Base-by-base conservation (phyloP, 805 yeast genomes). In the Candida ascalaphidarum region DNA sequence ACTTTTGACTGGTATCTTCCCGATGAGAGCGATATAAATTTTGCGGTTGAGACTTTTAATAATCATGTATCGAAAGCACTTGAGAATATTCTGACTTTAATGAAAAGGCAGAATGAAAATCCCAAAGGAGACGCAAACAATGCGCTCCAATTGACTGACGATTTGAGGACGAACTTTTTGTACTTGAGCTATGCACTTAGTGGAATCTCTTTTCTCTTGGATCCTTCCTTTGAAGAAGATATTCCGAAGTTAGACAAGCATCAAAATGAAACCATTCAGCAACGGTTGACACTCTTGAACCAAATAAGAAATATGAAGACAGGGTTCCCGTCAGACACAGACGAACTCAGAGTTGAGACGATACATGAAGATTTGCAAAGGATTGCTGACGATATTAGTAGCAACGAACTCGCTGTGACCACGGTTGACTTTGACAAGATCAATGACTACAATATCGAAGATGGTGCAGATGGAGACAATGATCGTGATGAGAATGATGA, bases 1-100 rank as follows among this genome's bases (percentile, higher is more conserved):
- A 43, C 62, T 1, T 76, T 85, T 38, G 57, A 65, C 1, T 89
- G 98, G 98, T 84, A 77, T 42, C 48, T 65, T 1, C 96, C 97
- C 0, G 45, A 62, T 1, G 52, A 51, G 2, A 52, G 42, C 2
- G 86, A 79, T 26, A 56, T 83, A 2, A 57, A 58, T 0, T 69
- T 71, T 43, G 88, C 94, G 0, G 65, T 77, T 4, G 65, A 69
- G 3, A 52, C 75, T 8, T 81, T 78, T 39, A 69, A 65, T 13
- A 47, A 44, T 1, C 66, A 79, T 26, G 58, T 72, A 0, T 49
- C 61, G 1, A 58, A 51, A 23, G 53, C 74, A 2, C 51, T 74
- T 14, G 44, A 51, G 0, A 59, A 64, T 14, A 58, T 81, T 11
- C 60, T 59, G 33, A 36, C 40, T 0, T 35, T 53, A 12, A 55